phyloP scores from a whole-genome alignment of 192 early-diverging fungal species.

The Gonapodya prolifera region DNA sequence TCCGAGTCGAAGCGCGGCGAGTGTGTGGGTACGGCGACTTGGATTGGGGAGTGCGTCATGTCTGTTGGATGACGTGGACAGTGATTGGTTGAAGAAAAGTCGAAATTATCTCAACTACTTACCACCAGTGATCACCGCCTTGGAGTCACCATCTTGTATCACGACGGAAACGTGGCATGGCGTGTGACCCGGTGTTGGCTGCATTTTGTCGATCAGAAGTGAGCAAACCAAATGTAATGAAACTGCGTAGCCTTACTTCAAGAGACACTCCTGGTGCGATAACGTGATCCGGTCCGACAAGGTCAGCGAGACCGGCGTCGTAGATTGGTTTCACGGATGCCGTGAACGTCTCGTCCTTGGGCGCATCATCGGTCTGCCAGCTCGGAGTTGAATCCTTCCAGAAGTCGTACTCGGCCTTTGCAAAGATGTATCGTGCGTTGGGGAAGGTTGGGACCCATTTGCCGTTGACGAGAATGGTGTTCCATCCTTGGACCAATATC shows the following conservation, averaged over 20 bases:
- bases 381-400: too few species aligned
- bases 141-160: background rate
- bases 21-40: background rate
- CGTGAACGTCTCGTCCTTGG: background rate
- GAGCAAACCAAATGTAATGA: too few species aligned
- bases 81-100: too few species aligned
- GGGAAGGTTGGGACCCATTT: slow-evolving; percentile 4
- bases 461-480: background rate
- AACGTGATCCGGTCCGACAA: background rate
- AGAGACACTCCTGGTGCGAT: background rate
- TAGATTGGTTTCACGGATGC: background rate
- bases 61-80: too few species aligned
- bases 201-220: too few species aligned
- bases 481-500: background rate
- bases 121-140: slow-evolving; percentile 1
- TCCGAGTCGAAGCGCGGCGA: background rate
- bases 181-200: background rate
- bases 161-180: background rate
- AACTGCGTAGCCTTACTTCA: too few species aligned
- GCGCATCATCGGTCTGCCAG: background rate
- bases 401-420: background rate
- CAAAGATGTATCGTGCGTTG: slow-evolving; percentile 3
- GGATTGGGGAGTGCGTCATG: slow-evolving; percentile 1
- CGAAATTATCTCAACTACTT: too few species aligned
- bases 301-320: background rate